Conservation (phyloP, 2,329 filamentous ascomycete genomes). For the Talaromyces pinophilus region DNA sequence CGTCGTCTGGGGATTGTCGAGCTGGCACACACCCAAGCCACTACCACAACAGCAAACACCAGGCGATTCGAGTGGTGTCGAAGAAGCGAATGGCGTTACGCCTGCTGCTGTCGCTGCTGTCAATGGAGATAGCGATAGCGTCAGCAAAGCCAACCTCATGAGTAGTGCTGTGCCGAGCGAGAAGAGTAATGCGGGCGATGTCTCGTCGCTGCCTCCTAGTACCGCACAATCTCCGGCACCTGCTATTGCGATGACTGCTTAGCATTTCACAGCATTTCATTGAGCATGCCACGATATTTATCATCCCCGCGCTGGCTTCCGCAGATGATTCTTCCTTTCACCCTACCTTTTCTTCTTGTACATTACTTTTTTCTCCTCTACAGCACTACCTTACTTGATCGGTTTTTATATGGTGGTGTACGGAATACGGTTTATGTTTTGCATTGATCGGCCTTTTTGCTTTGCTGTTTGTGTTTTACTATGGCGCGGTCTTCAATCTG, state of each 20-base stretch:
- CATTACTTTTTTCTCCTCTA: slow-evolving; percentile 18
- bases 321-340: neutral
- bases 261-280: slow-evolving; percentile 11
- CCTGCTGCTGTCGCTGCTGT: slow-evolving; percentile 40
- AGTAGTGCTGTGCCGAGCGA: slow-evolving; percentile 62
- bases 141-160: slow-evolving; percentile 58
- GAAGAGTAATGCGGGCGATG: slow-evolving; percentile 54
- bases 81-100: slow-evolving; percentile 57
- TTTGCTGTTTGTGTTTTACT: neutral
- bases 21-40: slow-evolving; percentile 67
- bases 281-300: slow-evolving; percentile 4
- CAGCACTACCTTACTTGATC: neutral
- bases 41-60: slow-evolving; percentile 37
- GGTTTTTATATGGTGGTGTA: neutral
- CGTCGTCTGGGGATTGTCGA: slow-evolving; percentile 74
- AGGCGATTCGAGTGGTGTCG: slow-evolving; percentile 55
- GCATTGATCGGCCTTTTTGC: neutral
- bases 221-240: slow-evolving; percentile 56
- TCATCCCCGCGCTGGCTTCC: slow-evolving; percentile 5
- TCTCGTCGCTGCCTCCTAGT: slow-evolving; percentile 49
- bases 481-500: neutral
- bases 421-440: neutral
- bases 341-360: slow-evolving; percentile 7
- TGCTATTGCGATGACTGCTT: slow-evolving; percentile 43
- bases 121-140: slow-evolving; percentile 52